Conservation (phyloP, 768 basidiomycete species). For the Leccinum olivaceopallidum region DNA sequence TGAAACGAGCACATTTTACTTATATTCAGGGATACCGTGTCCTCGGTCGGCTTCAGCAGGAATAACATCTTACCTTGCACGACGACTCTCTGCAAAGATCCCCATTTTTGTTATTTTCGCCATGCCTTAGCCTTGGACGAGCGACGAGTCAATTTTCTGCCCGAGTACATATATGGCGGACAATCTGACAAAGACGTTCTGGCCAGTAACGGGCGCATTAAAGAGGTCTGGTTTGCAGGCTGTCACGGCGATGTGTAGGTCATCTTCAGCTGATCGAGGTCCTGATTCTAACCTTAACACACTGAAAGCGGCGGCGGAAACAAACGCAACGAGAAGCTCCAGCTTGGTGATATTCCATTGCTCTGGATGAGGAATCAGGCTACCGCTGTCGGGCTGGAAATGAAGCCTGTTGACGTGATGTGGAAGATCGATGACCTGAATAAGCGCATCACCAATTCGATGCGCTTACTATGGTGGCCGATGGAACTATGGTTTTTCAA, state of each 20-base stretch:
- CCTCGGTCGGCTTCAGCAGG: slow-evolving; percentile 41
- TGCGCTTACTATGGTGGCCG: slow-evolving; percentile 23
- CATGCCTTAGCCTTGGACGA: slow-evolving; percentile 51
- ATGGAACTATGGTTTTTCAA: slow-evolving; percentile 26
- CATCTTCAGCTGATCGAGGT: not conserved
- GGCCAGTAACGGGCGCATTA: slow-evolving; percentile 26
- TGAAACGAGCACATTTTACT: not conserved
- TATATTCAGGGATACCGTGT: slow-evolving; percentile 45
- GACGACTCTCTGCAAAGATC: slow-evolving; percentile 18
- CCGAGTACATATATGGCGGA: slow-evolving; percentile 40
- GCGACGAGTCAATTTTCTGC: slow-evolving; percentile 46
- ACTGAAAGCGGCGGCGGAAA: slow-evolving; percentile 31
- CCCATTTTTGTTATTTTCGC: slow-evolving; percentile 42
- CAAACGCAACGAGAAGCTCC: slow-evolving; percentile 25
- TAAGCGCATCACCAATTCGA: slow-evolving; percentile 20
- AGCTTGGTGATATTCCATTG: slow-evolving; percentile 29
- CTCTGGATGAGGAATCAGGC: slow-evolving; percentile 35
- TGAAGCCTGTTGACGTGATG: slow-evolving; percentile 24
- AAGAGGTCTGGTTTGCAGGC: slow-evolving; percentile 48
- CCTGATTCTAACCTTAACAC: not conserved
- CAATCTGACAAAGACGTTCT: slow-evolving; percentile 5
- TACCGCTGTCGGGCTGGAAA: slow-evolving; percentile 21
- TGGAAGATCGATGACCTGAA: slow-evolving; percentile 33
- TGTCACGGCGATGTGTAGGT: slow-evolving; percentile 41
- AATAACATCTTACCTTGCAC: slow-evolving; percentile 32